Base-by-base conservation (phyloP, 2,329 filamentous ascomycete species). In the Aspergillus quadrilineatus region DNA sequence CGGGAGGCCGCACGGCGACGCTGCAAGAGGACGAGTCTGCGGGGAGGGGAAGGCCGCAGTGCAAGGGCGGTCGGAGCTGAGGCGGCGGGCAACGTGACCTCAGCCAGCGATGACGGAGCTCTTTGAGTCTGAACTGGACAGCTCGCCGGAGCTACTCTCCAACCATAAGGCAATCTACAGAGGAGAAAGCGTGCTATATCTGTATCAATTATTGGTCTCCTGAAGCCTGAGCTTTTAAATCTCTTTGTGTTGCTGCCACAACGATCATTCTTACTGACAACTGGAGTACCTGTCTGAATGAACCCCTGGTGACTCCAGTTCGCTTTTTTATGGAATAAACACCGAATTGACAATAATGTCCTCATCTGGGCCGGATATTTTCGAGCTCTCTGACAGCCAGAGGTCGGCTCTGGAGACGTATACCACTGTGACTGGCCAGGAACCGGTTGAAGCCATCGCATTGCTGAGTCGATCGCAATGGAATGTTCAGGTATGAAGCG, bases 381-480 rank as follows among this genome's bases (percentile, higher is more conserved):
- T 82, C 66, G 82, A 87, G 74, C 87, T 97, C 69, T 89, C 88
- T 50, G 78, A 87, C 61, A 83, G 83, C 63, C 92, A 97, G 78
- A 91, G 91, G 73, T 84, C 88, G 50, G 89, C 90, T 46, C 84
- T 99, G 28, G 87, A 96, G 66, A 93, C 96, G 69, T 96, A 92
- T 74, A 90, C 87, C 14, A 84, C 89, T 50, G 89, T 99, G 50
- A 97, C 94, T 28, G 86, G 92, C 65, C 92, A 97, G 74, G 87
- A 91, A 22, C 73, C 85, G 44, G 81, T 85, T 43, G 86, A 90
- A 56, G 92, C 94, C 1, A 80, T 96, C 48, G 85, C 90, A 1
- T 74, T 99, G 4, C 80, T 99, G 1, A 84, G 88, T 64, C 82
- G 92, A 60, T 96, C 92, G 55, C 88, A 97, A 80, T 99, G 94